Evolutionary conservation across 495 filamentous ascomycete genomes (phyloP).

Genomic region (Penicillium argentinense): DNA sequence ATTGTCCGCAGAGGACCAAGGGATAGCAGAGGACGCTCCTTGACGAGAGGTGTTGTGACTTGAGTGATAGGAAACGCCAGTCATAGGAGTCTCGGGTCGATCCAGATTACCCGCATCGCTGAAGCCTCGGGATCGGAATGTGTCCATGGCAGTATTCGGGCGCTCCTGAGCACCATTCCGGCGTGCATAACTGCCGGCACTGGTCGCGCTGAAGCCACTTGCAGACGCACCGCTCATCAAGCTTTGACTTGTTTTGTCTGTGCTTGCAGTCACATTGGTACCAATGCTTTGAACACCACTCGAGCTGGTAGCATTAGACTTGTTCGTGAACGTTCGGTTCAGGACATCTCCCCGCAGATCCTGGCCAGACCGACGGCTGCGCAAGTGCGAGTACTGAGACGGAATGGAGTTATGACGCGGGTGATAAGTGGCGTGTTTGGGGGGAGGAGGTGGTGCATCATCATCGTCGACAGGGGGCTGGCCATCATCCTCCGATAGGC

Average conservation of each 20-base stretch:
- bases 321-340: constrained; percentile 79
- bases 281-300: constrained; percentile 66
- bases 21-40: constrained; percentile 45
- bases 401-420: constrained; percentile 47
- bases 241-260: constrained; percentile 75
- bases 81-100: constrained; percentile 71
- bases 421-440: constrained; percentile 56
- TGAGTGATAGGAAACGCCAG: constrained; percentile 78
- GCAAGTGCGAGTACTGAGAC: constrained; percentile 39
- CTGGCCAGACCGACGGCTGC: constrained; percentile 76
- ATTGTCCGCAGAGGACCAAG: constrained; percentile 41
- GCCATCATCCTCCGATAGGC: constrained; percentile 35
- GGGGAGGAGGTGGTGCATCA: constrained; percentile 58
- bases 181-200: constrained; percentile 86
- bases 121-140: constrained; percentile 40
- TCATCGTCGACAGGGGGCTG: constrained; percentile 47
- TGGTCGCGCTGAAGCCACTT: constrained; percentile 88
- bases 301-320: constrained; percentile 75
- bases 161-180: constrained; percentile 49
- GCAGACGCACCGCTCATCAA: constrained; percentile 93
- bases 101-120: constrained; percentile 39
- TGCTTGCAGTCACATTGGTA: constrained; percentile 72
- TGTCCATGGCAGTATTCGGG: constrained; percentile 54
- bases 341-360: constrained; percentile 72
- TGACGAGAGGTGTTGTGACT: constrained; percentile 70